Evolutionary conservation across 371 early-diverging fungal genomes (phyloP).

Genomic region (Nematocida sp.): DNA sequence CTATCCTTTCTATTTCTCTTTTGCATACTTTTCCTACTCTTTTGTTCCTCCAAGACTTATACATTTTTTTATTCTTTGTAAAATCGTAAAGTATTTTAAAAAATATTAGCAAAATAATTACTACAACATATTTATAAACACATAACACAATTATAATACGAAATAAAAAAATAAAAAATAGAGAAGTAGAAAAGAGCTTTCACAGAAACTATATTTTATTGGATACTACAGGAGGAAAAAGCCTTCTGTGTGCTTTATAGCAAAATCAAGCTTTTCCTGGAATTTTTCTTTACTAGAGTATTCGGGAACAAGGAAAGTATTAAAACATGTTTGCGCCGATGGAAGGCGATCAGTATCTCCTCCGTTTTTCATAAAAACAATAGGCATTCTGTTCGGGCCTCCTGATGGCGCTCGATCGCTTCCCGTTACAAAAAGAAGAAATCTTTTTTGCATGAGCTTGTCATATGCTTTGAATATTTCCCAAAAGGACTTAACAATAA

Average conservation of each 20-base stretch:
- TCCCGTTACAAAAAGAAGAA: slow-evolving; percentile 90
- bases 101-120: background rate
- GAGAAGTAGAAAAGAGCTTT: no score
- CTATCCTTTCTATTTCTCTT: slow-evolving; percentile 1
- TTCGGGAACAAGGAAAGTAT: slow-evolving; percentile 83
- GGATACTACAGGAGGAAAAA: slow-evolving; percentile 76
- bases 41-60: slow-evolving; percentile 14
- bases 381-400: slow-evolving; percentile 77
- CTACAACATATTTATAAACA: background rate
- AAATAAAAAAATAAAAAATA: no score
- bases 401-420: slow-evolving; percentile 88
- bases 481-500: slow-evolving; percentile 75
- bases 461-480: slow-evolving; percentile 76
- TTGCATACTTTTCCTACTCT: slow-evolving; percentile 38
- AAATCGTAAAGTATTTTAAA: background rate
- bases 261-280: slow-evolving; percentile 75
- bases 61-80: no score
- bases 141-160: no score
- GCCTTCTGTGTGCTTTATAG: slow-evolving; percentile 88
- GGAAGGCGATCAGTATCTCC: slow-evolving; percentile 86
- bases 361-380: slow-evolving; percentile 91
- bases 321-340: slow-evolving; percentile 91
- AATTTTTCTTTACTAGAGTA: slow-evolving; percentile 77
- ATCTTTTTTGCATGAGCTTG: slow-evolving; percentile 74
- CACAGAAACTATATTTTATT: no score